phyloP scores from a whole-genome alignment of 2,329 filamentous ascomycete species.

The Calonectria naviculata region DNA sequence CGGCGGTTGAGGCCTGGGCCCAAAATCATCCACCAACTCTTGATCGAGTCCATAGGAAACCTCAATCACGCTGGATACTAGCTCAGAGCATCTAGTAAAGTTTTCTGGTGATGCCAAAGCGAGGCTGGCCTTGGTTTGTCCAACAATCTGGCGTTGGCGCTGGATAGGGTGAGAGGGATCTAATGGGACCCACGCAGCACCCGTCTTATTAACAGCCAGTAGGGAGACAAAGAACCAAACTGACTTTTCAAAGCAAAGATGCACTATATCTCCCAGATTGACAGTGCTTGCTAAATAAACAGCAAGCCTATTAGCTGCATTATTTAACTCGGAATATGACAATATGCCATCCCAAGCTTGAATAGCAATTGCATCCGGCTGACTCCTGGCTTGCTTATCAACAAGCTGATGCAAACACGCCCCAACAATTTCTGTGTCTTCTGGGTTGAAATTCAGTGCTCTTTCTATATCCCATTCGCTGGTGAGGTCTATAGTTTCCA shows the following conservation, averaged over 20 bases:
- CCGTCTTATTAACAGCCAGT: conserved; percentile 37
- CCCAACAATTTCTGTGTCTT: conserved; percentile 5
- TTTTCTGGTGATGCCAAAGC: conserved; percentile 9
- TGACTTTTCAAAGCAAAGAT: conserved; percentile 38
- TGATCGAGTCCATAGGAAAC: background rate
- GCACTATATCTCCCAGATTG: conserved; percentile 13
- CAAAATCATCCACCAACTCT: background rate
- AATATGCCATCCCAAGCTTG: conserved; percentile 33
- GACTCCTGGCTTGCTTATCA: background rate
- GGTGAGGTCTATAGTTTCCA: background rate
- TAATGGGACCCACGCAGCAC: conserved; percentile 34
- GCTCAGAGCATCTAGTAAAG: conserved; percentile 7
- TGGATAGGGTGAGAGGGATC: conserved; percentile 31
- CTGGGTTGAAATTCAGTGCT: background rate
- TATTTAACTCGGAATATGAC: conserved; percentile 14
- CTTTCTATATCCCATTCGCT: background rate
- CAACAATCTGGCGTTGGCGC: conserved; percentile 6
- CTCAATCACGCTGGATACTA: background rate
- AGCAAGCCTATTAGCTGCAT: conserved; percentile 16
- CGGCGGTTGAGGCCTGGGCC: background rate
- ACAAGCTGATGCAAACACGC: conserved; percentile 13
- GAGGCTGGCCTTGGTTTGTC: conserved; percentile 15
- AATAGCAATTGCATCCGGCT: background rate
- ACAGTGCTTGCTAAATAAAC: conserved; percentile 11
- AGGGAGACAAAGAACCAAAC: conserved; percentile 35